Evolutionary conservation across 2,329 filamentous ascomycete species (phyloP), one percentile per base, ranked within the genome.

Genomic region (Coleophoma cylindrospora): DNA sequence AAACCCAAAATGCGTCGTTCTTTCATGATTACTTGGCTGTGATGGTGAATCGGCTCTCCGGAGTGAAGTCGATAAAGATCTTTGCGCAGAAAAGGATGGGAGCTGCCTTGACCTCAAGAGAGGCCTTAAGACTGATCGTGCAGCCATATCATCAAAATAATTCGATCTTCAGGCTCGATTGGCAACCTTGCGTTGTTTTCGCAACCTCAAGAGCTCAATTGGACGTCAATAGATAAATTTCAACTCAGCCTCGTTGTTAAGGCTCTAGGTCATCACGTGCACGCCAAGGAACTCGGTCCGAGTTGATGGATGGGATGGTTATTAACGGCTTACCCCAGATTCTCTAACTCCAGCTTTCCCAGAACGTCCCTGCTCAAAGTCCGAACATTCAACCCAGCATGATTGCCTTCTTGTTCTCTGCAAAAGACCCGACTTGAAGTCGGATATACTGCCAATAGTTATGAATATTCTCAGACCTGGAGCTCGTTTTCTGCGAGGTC

Each of bases 1-100:
- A 40, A 60, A 67, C 21, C 65, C 65, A 50, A 67, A 67, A 58
- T 66, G 64, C 13, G 65, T 67, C 21, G 61, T 66, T 57, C 54
- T 61, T 27, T 62, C 60, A 43, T 62, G 54, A 46, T 58, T 59
- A 13, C 55, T 56, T 22, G 57, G 21, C 45, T 53, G 38, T 12
- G 52, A 32, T 41, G 52, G 50, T 10, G 54, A 48, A 17, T 59
- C 54, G 38, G 50, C 47, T 45, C 48, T 47, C 38, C 47, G 49
- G n/a, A 41, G 36, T 11, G 50, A 50, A 41, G 27, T 49, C 11
- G 58, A 56, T 34, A 62, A 54, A 48, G 41, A 53, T 55, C 50
- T 55, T 40, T 54, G 51, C 17, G 45, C 14, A 11, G 47, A 48
- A 12, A 37, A 52, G n/a, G 53, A 56, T 50, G 55, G 57, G 1